A percentile compares a stretch with the other conserved stretches of the same genome.
phyloP scores from a whole-genome alignment of 371 early-diverging fungal genomes.

The Mortierella polycephala region DNA sequence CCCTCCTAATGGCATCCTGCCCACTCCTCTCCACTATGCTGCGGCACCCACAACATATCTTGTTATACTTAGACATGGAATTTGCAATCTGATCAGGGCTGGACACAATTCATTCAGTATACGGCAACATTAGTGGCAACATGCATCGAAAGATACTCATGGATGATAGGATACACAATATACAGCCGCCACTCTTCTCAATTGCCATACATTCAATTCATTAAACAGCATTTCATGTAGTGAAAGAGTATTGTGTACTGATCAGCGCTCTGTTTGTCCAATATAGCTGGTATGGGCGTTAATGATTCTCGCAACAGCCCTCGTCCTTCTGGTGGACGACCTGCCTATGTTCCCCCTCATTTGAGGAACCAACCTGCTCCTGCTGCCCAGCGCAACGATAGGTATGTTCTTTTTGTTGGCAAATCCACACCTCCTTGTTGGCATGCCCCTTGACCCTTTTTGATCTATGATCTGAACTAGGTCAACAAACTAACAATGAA shows the following conservation, averaged over 20 bases:
- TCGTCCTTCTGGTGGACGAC: slow-evolving; percentile 35
- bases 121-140: too few relatives aligned
- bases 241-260: slow-evolving; percentile 1
- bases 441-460: background rate
- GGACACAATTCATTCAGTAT: too few relatives aligned
- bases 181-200: too few relatives aligned
- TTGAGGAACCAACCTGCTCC: slow-evolving; percentile 58
- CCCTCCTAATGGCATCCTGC: background rate
- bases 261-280: slow-evolving; percentile 5
- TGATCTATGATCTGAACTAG: background rate
- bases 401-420: slow-evolving; percentile 23
- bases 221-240: background rate
- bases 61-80: background rate
- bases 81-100: too few relatives aligned
- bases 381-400: slow-evolving; percentile 26
- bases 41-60: background rate
- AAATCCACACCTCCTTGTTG: too few relatives aligned
- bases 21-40: background rate
- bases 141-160: too few relatives aligned
- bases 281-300: slow-evolving; percentile 78
- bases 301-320: slow-evolving; percentile 54
- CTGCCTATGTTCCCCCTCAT: slow-evolving; percentile 68
- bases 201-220: background rate
- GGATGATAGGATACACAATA: too few relatives aligned
- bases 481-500: too few relatives aligned